Evolutionary conservation across 1,139 yeast genomes (phyloP).

Genomic region (Nakaseomyces glabratus): DNA sequence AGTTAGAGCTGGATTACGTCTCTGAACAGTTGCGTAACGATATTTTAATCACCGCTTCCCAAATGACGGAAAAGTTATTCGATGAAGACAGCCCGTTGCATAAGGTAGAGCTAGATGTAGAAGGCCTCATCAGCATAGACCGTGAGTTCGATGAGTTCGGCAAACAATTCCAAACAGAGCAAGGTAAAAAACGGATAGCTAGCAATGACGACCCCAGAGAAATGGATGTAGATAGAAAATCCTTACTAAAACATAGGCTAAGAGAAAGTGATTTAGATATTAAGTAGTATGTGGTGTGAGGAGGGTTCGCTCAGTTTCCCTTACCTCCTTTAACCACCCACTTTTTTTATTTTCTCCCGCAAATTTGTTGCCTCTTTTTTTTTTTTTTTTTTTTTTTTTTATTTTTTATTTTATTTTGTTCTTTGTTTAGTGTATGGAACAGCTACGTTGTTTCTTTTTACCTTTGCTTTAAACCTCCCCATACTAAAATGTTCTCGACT

Average conservation of each 20-base stretch:
- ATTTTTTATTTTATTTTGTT: too few species aligned
- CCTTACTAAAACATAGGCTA: background rate
- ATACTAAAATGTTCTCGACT: too few species aligned
- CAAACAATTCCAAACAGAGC: slow-evolving; percentile 10
- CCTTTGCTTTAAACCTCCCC: too few species aligned
- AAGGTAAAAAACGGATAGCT: background rate
- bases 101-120: slow-evolving; percentile 15
- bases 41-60: slow-evolving; percentile 46
- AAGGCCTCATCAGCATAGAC: slow-evolving; percentile 21
- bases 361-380: too few species aligned
- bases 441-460: too few species aligned
- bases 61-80: slow-evolving; percentile 35
- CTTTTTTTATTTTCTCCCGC: too few species aligned
- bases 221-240: background rate
- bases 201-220: background rate
- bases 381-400: too few species aligned
- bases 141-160: slow-evolving; percentile 27
- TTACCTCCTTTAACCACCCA: too few species aligned
- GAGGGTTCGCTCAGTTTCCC: too few species aligned
- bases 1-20: slow-evolving; percentile 36
- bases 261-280: too few species aligned
- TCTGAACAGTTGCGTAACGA: slow-evolving; percentile 45
- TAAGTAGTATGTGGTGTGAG: too few species aligned
- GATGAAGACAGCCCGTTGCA: slow-evolving; percentile 16
- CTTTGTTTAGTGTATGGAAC: too few species aligned